These are phyloP conservation scores for Hygrophorus pudorinus DNA, from an alignment of 768 basidiomycete genomes.

Conservation along the genomic window DNA sequence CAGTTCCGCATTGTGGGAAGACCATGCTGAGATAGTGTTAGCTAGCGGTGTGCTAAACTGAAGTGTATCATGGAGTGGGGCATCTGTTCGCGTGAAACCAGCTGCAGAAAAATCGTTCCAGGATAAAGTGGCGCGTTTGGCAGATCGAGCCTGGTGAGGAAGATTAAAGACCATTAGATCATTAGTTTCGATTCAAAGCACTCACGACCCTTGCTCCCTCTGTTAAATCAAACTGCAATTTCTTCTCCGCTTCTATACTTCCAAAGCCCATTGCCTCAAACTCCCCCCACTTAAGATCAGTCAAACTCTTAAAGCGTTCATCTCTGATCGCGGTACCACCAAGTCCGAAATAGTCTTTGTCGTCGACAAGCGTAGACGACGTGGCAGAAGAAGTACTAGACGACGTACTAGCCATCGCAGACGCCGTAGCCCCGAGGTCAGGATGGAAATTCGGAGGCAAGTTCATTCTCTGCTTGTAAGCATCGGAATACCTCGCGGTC, in stretches of 20 bases:
- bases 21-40: constrained; percentile 57
- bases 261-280: constrained; percentile 83
- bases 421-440: constrained; percentile 25
- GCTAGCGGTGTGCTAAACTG: constrained; percentile 55
- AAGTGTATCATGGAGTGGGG: constrained; percentile 68
- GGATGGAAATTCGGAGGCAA: constrained; percentile 54
- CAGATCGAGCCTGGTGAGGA: constrained; percentile 40
- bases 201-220: constrained; percentile 69
- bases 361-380: constrained; percentile 24
- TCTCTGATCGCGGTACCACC: constrained; percentile 26
- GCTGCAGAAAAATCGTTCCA: constrained; percentile 85
- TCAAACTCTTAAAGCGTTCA: constrained; percentile 69
- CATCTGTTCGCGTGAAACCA: constrained; percentile 76
- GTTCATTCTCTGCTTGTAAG: constrained; percentile 70
- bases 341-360: constrained; percentile 28
- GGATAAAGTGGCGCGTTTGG: constrained; percentile 75
- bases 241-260: constrained; percentile 39
- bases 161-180: not conserved
- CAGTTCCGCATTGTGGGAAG: constrained; percentile 61
- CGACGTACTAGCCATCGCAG: constrained; percentile 22
- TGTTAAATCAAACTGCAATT: constrained; percentile 86
- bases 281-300: constrained; percentile 86
- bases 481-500: constrained; percentile 61
- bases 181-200: constrained; percentile 12
- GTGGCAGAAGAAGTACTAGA: constrained; percentile 17